Percentiles rank a stretch among this genome's conserved stretches.
These are phyloP conservation scores for Populus simonii DNA, from an alignment of 345 rosid species.

Conservation along the genomic window DNA sequence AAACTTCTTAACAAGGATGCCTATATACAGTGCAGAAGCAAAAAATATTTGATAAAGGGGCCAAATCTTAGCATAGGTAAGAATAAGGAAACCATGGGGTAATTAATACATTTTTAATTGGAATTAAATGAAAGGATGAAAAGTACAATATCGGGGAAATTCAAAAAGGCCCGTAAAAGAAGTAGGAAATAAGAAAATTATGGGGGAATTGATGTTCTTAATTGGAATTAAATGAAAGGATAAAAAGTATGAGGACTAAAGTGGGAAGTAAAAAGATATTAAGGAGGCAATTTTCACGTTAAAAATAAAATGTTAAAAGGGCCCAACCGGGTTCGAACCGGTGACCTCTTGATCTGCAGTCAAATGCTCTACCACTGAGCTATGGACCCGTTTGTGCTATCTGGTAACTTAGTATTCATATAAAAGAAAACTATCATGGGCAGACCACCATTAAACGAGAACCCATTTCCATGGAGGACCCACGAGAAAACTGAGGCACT, in stretches of 20 bases:
- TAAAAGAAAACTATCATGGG: accelerated
- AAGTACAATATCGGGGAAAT: background rate
- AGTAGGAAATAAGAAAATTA: background rate
- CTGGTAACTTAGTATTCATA: accelerated
- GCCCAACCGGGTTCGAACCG: constrained; percentile 41
- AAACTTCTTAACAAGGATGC: background rate
- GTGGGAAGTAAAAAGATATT: background rate
- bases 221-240: background rate
- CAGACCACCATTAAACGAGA: accelerated
- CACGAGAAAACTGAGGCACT: no score
- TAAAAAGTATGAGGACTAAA: background rate
- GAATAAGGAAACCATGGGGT: no score
- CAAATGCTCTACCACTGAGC: constrained; percentile 42
- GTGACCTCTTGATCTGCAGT: constrained; percentile 40
- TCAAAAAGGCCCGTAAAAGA: background rate
- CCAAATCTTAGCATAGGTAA: no score
- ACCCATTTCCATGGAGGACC: background rate
- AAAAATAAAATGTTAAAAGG: background rate
- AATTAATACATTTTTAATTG: no score
- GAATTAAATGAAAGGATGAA: no score
- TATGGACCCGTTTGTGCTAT: constrained; percentile 15
- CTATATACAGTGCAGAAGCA: background rate
- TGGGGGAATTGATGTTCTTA: no score
- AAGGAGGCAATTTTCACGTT: background rate
- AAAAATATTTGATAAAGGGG: no score